phyloP scores from a whole-genome alignment of 352 stramenopile genomes.

The Phytophthora colocasiae region DNA sequence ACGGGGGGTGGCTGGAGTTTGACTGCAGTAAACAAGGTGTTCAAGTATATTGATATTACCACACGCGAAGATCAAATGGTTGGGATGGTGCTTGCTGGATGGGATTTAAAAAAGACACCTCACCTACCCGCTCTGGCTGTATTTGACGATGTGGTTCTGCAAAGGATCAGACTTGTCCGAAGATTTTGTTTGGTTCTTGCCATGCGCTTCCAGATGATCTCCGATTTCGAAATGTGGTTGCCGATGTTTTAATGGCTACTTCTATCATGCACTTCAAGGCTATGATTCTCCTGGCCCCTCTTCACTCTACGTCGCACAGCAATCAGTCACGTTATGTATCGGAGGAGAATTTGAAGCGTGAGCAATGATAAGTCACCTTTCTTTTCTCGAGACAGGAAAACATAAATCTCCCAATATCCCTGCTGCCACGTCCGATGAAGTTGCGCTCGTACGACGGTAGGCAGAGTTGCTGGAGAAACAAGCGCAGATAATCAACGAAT shows the following conservation, averaged over 20 bases:
- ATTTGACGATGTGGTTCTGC: neutral
- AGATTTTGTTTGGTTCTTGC: neutral
- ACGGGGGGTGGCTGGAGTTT: constrained; percentile 8
- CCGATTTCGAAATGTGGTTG: neutral
- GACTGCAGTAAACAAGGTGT: constrained; percentile 14
- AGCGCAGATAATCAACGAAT: neutral
- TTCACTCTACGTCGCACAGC: constrained; percentile 2
- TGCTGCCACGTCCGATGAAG: neutral
- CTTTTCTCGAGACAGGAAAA: neutral
- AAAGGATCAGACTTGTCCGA: neutral
- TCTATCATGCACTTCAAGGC: constrained; percentile 4
- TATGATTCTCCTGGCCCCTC: neutral
- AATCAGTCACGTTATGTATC: neutral
- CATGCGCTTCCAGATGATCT: neutral
- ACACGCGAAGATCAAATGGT: constrained; percentile 20
- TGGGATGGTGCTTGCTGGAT: constrained; percentile 6
- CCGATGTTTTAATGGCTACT: constrained; percentile 8
- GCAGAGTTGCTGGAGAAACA: neutral
- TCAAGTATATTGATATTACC: constrained; percentile 24
- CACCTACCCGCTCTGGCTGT: neutral
- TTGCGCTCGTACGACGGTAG: neutral
- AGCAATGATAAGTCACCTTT: neutral
- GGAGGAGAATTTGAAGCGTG: neutral
- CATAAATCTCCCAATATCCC: neutral
- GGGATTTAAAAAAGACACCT: neutral